A percentile compares a stretch with the other conserved stretches of the same genome.
These are phyloP conservation scores for Syzygium aromaticum DNA, from an alignment of 345 rosid genomes.

Conservation along the genomic window DNA sequence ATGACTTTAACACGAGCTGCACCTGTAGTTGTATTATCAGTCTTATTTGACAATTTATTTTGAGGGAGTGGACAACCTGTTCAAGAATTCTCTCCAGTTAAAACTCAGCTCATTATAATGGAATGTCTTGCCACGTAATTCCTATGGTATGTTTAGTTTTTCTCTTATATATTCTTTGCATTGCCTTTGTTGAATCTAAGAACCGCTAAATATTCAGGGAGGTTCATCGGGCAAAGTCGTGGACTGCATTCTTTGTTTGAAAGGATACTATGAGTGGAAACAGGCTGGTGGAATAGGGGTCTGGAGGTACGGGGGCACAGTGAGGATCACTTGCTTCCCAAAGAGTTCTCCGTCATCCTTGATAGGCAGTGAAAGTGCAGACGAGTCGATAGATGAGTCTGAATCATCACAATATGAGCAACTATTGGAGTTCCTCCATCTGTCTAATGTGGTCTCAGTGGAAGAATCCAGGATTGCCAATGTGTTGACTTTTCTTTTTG, in stretches of 20 bases:
- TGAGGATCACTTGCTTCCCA: slow-evolving; percentile 74
- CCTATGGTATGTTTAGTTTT: neutral
- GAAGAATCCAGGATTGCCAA: slow-evolving; percentile 79
- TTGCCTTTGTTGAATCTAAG: neutral
- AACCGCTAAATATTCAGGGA: slow-evolving; percentile 33
- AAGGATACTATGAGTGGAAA: slow-evolving; percentile 94
- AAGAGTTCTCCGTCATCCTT: slow-evolving; percentile 53
- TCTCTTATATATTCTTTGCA: neutral
- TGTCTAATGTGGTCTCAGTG: slow-evolving; percentile 59
- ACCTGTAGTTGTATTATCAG: neutral
- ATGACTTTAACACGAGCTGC: neutral
- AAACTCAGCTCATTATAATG: neutral
- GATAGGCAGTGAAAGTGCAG: slow-evolving; percentile 70
- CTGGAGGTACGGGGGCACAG: slow-evolving; percentile 97
- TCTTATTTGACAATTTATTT: neutral
- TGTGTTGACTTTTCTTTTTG: slow-evolving; percentile 72
- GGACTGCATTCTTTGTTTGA: slow-evolving; percentile 91
- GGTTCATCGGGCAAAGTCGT: slow-evolving; percentile 94
- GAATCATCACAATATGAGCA: slow-evolving; percentile 91
- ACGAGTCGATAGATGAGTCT: slow-evolving; percentile 77
- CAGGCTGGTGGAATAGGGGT: slow-evolving; percentile 89
- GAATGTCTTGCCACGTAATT: neutral
- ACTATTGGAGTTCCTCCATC: slow-evolving; percentile 77
- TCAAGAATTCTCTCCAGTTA: neutral
- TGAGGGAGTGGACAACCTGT: neutral